A percentile compares a stretch with the other conserved stretches of the same genome.
Evolutionary conservation across 768 basidiomycete species (phyloP).

Genomic region (Chalciporus pseudorubinellus): DNA sequence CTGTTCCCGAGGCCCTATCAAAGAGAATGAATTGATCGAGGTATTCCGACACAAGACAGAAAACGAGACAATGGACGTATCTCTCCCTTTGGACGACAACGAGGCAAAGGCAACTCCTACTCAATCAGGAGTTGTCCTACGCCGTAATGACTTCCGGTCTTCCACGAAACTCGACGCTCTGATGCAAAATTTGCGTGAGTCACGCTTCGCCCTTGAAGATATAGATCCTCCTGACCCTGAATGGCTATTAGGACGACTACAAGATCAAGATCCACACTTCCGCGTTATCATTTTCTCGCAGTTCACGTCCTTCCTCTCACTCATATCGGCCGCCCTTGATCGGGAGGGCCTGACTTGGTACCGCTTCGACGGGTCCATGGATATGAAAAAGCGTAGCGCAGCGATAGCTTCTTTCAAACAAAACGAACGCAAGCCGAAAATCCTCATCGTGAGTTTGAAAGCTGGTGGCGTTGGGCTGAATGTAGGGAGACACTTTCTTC

Average conservation of each 20-base stretch:
- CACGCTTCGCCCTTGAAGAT: background rate
- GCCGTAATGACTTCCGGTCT: slow-evolving; percentile 81
- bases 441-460: slow-evolving; percentile 77
- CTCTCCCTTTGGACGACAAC: slow-evolving; percentile 9
- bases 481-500: slow-evolving; percentile 38
- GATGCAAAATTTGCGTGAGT: slow-evolving; percentile 64
- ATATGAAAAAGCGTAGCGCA: slow-evolving; percentile 72
- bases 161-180: slow-evolving; percentile 92
- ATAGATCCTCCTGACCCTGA: background rate
- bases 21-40: slow-evolving; percentile 62
- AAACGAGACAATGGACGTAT: background rate
- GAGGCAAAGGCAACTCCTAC: slow-evolving; percentile 19
- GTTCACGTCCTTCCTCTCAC: slow-evolving; percentile 83
- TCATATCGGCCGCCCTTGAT: slow-evolving; percentile 69
- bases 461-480: slow-evolving; percentile 93
- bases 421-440: slow-evolving; percentile 65
- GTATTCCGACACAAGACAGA: slow-evolving; percentile 42
- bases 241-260: slow-evolving; percentile 48
- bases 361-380: slow-evolving; percentile 93
- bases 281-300: slow-evolving; percentile 89
- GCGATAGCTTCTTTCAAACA: slow-evolving; percentile 78
- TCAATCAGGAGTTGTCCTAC: slow-evolving; percentile 51
- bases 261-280: slow-evolving; percentile 71
- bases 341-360: slow-evolving; percentile 68
- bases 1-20: slow-evolving; percentile 68